Base-by-base conservation (phyloP, 208 protist genomes). In the Wallacemonas sp. region DNA sequence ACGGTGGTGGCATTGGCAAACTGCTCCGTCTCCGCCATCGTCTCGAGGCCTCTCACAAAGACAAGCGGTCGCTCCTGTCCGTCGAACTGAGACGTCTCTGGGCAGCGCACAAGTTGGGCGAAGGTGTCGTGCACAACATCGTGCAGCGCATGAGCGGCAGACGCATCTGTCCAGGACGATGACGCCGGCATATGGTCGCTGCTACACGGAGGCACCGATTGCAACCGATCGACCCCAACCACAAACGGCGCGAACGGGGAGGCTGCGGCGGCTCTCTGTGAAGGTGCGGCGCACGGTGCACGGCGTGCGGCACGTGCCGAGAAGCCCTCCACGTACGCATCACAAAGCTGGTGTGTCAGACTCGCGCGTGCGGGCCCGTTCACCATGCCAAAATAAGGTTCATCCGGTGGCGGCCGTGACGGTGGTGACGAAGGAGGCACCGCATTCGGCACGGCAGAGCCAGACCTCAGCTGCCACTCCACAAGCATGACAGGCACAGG, bases 401-500 rank as follows among this genome's bases (percentile, higher is more conserved):
- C 26, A 11, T 47, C 49, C 47, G 39, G 51, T 41, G 44, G 36
- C 36, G 36, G 36, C 14, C 9, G 9, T 6, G 42, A 49, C n/a
- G n/a, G n/a, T n/a, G n/a, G n/a, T n/a, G n/a, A n/a, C n/a, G n/a
- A n/a, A n/a, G n/a, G n/a, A n/a, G n/a, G n/a, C n/a, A n/a, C n/a
- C n/a, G n/a, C n/a, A n/a, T n/a, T n/a, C n/a, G n/a, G n/a, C n/a
- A n/a, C n/a, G n/a, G n/a, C n/a, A n/a, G n/a, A n/a, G n/a, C n/a
- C n/a, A n/a, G n/a, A n/a, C n/a, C n/a, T n/a, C 4, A 74, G 39
- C 56, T 84, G 82, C 82, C 82, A 88, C 69, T 88, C 82, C 19
- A 81, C 78, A 19, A 88, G 68, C 6, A 88, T 61, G 6, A 74
- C 61, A 0, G 82, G 77, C 30, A 63, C 63, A 8, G 81, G 81